These are phyloP conservation scores for Psilocybe tampanensis DNA, from an alignment of 768 basidiomycete genomes.

Conservation along the genomic window DNA sequence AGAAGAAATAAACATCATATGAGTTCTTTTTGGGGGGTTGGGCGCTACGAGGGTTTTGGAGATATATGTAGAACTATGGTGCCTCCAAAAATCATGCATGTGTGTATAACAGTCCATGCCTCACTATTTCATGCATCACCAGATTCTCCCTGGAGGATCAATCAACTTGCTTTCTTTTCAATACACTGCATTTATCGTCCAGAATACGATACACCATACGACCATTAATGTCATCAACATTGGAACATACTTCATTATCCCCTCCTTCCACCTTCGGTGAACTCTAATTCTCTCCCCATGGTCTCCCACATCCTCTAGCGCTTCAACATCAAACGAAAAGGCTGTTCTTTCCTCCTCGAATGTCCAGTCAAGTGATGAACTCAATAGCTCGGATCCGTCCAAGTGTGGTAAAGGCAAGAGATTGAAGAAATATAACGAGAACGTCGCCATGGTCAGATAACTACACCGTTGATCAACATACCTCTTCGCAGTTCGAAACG, in stretches of 20 bases:
- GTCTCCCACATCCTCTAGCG: conserved; percentile 22
- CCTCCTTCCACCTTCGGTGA: conserved; percentile 23
- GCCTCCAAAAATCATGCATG: conserved; percentile 33
- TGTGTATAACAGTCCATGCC: conserved; percentile 31
- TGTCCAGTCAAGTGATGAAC: conserved; percentile 21
- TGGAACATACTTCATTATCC: conserved; percentile 23
- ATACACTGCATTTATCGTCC: conserved; percentile 15
- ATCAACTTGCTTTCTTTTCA: conserved; percentile 10
- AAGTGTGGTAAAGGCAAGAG: conserved; percentile 71
- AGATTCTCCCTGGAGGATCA: conserved; percentile 4
- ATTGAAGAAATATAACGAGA: conserved; percentile 85
- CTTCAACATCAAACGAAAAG: conserved; percentile 33
- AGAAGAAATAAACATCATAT: conserved; percentile 66
- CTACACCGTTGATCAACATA: conserved; percentile 32
- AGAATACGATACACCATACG: conserved; percentile 13
- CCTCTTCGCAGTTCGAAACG: background rate
- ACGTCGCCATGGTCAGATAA: conserved; percentile 63
- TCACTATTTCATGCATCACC: conserved; percentile 18
- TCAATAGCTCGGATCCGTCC: conserved; percentile 69
- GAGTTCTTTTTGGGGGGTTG: conserved; percentile 24
- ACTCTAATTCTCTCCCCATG: conserved; percentile 10
- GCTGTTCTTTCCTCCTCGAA: background rate
- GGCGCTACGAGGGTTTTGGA: conserved; percentile 12
- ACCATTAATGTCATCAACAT: conserved; percentile 7
- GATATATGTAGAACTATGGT: conserved; percentile 26